Evolutionary conservation across 441 rosid species (phyloP), one percentile per base, ranked within the genome.

Genomic region (Euphorbia corollata): DNA sequence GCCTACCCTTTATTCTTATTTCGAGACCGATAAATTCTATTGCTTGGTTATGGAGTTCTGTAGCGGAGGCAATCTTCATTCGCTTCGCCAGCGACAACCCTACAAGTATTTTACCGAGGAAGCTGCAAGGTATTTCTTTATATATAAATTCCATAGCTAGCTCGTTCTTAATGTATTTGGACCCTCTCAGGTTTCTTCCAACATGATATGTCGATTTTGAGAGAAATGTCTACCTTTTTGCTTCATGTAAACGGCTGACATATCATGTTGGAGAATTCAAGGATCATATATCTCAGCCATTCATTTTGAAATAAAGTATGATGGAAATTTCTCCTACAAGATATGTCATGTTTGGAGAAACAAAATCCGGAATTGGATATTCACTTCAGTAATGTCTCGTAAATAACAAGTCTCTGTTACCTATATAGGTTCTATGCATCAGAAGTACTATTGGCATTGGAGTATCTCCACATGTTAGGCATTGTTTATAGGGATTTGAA

Each of bases 1-100:
- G 79, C 97, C 97, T 1, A 88, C 96, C 9, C 60, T 91, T 22
- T 91, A 91, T 61, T 83, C 90, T 6, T 88, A 86, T 73, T 91
- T 91, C 30, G 96, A 91, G 76, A 91, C 96, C 0, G 96, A 91
- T 24, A 86, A 87, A 69, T 83, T 85, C 64, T 84, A 84, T 60
- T 91, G 96, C 85, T 68, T 91, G 71, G 90, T 91, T 61, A 91
- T 91, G 93, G 97, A 91, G 75, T 91, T 91, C 65, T 91, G 97
- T 61, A 81, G 90, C 19, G 97, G 97, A 5, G 97, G 97, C 58
- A 88, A 91, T 79, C 96, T 91, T 58, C 91, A 91, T 81, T 88
- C 97, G 43, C 87, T 91, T 68, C 79, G 97, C 57, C 96, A 91
- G 76, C 87, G 84, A 77, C 97, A 91, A 73, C 93, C 87, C 0